These are phyloP conservation scores for Thielaviopsis ethacetica DNA, from an alignment of 2,329 filamentous ascomycete genomes.

Conservation along the genomic window DNA sequence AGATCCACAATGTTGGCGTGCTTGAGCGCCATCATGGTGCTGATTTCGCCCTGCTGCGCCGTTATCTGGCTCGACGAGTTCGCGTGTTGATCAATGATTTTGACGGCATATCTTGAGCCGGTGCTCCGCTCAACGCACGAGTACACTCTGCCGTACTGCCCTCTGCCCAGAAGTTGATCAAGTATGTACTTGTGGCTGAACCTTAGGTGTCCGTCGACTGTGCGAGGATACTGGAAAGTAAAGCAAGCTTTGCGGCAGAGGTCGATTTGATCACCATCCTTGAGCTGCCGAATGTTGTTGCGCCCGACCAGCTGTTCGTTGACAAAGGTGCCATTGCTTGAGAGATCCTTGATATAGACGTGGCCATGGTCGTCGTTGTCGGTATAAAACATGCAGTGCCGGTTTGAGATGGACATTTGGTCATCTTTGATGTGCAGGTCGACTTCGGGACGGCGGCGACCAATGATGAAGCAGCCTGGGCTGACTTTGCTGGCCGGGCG, in stretches of 20 bases:
- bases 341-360: constrained; percentile 75
- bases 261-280: constrained; percentile 81
- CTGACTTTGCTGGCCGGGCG: constrained; percentile 22
- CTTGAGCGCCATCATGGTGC: constrained; percentile 90
- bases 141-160: constrained; percentile 89
- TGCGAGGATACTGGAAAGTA: constrained; percentile 68
- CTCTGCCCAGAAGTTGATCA: constrained; percentile 75
- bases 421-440: constrained; percentile 61
- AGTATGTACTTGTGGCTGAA: constrained; percentile 81
- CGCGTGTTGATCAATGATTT: constrained; percentile 81
- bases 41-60: constrained; percentile 85
- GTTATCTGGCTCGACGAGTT: background rate
- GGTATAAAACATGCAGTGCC: constrained; percentile 55
- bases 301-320: constrained; percentile 83
- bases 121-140: constrained; percentile 74
- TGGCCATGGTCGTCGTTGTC: constrained; percentile 41
- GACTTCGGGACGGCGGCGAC: constrained; percentile 3
- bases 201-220: constrained; percentile 48
- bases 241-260: constrained; percentile 75
- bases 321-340: constrained; percentile 90
- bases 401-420: constrained; percentile 58
- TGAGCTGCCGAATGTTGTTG: constrained; percentile 76
- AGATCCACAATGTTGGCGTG: constrained; percentile 86
- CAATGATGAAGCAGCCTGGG: constrained; percentile 7
- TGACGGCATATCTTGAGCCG: constrained; percentile 76